Evolutionary conservation across 2,329 filamentous ascomycete species (phyloP).

Genomic region (Aspergillus fischeri): DNA sequence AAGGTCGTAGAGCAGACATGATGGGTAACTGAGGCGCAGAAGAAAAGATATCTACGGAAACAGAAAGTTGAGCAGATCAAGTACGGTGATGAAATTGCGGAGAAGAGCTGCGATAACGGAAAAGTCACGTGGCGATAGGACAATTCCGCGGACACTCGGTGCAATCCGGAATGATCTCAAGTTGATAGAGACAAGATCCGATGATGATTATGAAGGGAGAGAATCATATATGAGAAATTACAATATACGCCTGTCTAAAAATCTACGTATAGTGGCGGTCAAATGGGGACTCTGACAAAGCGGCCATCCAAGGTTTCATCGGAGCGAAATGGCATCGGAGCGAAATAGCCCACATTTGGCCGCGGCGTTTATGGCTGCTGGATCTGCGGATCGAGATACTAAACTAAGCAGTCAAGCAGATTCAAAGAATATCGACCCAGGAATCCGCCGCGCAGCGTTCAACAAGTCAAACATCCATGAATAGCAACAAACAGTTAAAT

Average conservation of each 20-base stretch:
- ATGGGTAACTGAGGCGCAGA: conserved; percentile 7
- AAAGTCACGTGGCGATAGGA: conserved; percentile 40
- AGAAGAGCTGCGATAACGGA: conserved; percentile 23
- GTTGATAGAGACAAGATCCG: neutral
- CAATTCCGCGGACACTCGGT: conserved; percentile 16
- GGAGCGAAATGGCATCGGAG: too few species aligned
- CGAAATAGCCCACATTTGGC: neutral
- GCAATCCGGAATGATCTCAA: conserved; percentile 7
- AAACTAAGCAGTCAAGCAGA: neutral
- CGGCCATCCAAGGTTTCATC: neutral
- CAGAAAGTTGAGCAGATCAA: conserved; percentile 12
- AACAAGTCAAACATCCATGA: neutral
- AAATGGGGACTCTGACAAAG: neutral
- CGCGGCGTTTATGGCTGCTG: neutral
- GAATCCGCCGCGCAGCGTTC: neutral
- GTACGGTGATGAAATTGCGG: conserved; percentile 13
- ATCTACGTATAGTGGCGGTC: neutral
- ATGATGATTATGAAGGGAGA: neutral
- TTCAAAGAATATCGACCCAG: neutral
- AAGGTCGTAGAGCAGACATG: conserved; percentile 28
- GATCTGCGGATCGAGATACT: neutral
- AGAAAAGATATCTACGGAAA: conserved; percentile 4
- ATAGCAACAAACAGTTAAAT: neutral
- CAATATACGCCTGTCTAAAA: neutral
- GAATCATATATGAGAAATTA: neutral